A percentile compares a stretch with the other conserved stretches of the same genome.
phyloP scores from a whole-genome alignment of 2,329 filamentous ascomycete species.

The Fusarium sp. region DNA sequence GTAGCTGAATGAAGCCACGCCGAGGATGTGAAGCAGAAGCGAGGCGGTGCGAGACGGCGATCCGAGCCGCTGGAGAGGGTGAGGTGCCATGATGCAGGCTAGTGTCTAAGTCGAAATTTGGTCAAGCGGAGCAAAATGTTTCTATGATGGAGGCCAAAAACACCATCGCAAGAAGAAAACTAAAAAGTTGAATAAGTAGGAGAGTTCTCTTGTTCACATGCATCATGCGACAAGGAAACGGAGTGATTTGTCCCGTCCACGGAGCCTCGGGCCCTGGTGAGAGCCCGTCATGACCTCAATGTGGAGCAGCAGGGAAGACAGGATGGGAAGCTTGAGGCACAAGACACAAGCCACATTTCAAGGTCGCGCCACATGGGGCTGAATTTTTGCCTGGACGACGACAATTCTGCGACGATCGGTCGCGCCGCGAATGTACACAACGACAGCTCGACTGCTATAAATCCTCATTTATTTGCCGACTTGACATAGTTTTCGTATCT shows the following conservation, averaged over 20 bases:
- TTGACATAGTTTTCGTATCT: background rate
- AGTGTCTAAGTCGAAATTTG: background rate
- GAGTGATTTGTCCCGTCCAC: constrained; percentile 7
- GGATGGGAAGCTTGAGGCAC: background rate
- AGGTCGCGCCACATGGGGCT: constrained; percentile 48
- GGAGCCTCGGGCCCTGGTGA: constrained; percentile 38
- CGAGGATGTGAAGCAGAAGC: constrained; percentile 72
- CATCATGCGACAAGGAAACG: constrained; percentile 24
- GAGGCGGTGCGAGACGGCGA: constrained; percentile 78
- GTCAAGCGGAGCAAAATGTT: background rate
- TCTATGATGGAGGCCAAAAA: background rate
- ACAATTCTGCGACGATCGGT: constrained; percentile 16
- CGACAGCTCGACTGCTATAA: constrained; percentile 5
- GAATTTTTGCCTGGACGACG: constrained; percentile 33
- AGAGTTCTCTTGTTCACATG: constrained; percentile 14
- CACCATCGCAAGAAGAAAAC: background rate
- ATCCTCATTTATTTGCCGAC: background rate
- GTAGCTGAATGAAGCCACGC: constrained; percentile 67
- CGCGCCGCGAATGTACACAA: constrained; percentile 23
- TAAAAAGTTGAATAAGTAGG: constrained; percentile 5
- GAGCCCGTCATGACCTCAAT: constrained; percentile 45
- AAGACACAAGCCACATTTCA: constrained; percentile 33
- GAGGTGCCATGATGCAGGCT: constrained; percentile 58
- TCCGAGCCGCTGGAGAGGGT: constrained; percentile 76
- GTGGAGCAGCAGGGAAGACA: constrained; percentile 23